phyloP scores from a whole-genome alignment of 129 eudicot genomes.

The Flaveria brownii region DNA sequence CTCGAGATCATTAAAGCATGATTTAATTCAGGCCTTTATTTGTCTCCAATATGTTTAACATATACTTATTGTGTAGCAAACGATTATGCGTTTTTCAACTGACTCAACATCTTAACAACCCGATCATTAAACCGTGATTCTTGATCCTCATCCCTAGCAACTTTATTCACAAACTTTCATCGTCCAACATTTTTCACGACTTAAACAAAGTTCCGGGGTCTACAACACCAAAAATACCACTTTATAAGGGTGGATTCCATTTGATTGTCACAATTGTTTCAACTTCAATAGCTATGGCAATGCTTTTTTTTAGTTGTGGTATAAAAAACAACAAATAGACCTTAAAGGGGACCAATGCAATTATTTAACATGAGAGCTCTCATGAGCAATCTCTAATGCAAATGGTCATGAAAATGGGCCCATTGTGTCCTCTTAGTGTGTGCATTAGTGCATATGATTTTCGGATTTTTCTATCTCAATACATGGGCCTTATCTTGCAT shows the following conservation, averaged over 20 bases:
- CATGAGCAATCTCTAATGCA: slow-evolving; percentile 15
- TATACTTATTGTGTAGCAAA: not conserved
- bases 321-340: slow-evolving; percentile 18
- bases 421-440: slow-evolving; percentile 39
- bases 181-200: not conserved
- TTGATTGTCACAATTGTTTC: slow-evolving; percentile 18
- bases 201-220: slow-evolving; percentile 25
- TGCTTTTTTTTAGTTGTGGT: not conserved
- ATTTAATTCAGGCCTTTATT: no score
- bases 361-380: slow-evolving; percentile 15
- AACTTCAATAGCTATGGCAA: not conserved
- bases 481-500: slow-evolving; percentile 33
- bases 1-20: no score
- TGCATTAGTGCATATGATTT: no score
- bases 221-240: slow-evolving; percentile 25
- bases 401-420: slow-evolving; percentile 25
- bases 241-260: slow-evolving; percentile 20
- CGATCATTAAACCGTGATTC: not conserved
- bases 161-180: not conserved
- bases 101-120: not conserved
- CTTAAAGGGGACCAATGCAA: slow-evolving; percentile 27
- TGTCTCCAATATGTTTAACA: not conserved
- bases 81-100: not conserved
- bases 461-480: slow-evolving; percentile 28
- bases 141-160: not conserved